Conservation (phyloP, 2,329 filamentous ascomycete genomes). For the Exophiala spinifera region DNA sequence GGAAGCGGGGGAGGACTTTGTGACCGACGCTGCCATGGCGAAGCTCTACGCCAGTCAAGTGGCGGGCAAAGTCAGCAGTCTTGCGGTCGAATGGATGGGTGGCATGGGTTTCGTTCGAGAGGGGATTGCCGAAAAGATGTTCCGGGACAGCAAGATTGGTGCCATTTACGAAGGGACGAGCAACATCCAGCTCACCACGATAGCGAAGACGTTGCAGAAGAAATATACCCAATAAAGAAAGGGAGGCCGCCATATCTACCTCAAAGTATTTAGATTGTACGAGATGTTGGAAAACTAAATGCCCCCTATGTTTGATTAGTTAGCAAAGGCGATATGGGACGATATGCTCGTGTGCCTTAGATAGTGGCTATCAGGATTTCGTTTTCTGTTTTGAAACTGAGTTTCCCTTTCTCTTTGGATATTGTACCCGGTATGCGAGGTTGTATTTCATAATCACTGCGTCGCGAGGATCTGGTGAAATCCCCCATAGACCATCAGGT, state of each 20-base stretch:
- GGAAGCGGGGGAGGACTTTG: slow-evolving; percentile 94
- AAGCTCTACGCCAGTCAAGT: slow-evolving; percentile 95
- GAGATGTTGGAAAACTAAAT: neutral
- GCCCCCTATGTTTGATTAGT: neutral
- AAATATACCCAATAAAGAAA: slow-evolving; percentile 56
- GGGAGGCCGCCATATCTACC: neutral
- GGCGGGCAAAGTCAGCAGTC: slow-evolving; percentile 76
- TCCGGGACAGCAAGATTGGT: slow-evolving; percentile 96
- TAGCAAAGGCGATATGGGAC: too few species aligned
- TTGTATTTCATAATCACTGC: too few species aligned
- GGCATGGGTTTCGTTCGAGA: slow-evolving; percentile 98
- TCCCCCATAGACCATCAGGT: too few species aligned
- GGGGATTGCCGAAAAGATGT: slow-evolving; percentile 96
- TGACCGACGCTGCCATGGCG: slow-evolving; percentile 94
- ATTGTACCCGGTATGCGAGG: too few species aligned
- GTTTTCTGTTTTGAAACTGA: too few species aligned
- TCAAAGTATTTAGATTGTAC: neutral
- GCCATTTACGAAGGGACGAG: slow-evolving; percentile 87
- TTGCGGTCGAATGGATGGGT: slow-evolving; percentile 98
- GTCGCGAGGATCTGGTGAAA: too few species aligned
- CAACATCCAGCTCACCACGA: slow-evolving; percentile 68
- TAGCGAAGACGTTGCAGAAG: slow-evolving; percentile 68
- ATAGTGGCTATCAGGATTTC: too few species aligned
- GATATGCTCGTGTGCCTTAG: too few species aligned
- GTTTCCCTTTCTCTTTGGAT: too few species aligned